Evolutionary conservation across 2,329 filamentous ascomycete species (phyloP), one percentile per base, ranked within the genome.

Genomic region (Stachybotrys chlorohalonatus): DNA sequence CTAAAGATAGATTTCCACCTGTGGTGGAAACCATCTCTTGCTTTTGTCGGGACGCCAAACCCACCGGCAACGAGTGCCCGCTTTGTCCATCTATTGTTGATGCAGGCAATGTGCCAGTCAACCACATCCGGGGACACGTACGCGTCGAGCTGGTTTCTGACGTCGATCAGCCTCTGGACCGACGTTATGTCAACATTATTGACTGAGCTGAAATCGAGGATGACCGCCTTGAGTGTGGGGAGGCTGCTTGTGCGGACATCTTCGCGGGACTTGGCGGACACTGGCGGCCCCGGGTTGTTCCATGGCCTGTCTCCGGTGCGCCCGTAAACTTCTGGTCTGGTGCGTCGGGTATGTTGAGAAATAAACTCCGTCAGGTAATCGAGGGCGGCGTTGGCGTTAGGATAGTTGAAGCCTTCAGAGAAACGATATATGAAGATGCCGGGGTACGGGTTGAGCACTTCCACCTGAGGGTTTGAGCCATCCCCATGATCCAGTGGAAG

Each of bases 341-440:
- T 95, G 36, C 90, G 86, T 45, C 87, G 84, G 2, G 92, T 95
- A 57, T 85, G 73, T 48, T 77, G 69, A 60, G 87, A 86, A 50
- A 95, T 83, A 61, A 84, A 82, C 2, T 79, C 72, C 2, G 84
- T 82, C 52, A 95, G 77, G 64, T 90, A 83, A 64, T 96, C 91
- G 55, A 96, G 82, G 59, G 95, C 91, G 67, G 90, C 86, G 64
- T 90, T 90, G 17, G 91, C 91, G 63, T 96, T 99, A 57, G 93
- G 90, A 65, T 97, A 99, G 72, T 94, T 95, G 78, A 95, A 96
- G 48, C 92, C 90, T 73, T 97, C 93, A 0, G 88, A 85, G 70
- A 96, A 96, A 49, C 93, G 85, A 75, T 95, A 97, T 65, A 97
- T 95, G 72, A 97, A 95, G 60, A 99, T 81, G 53, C 94, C 94